Percentiles rank a stretch among this genome's conserved stretches.
Evolutionary conservation across 139 green algal genomes (phyloP).

Genomic region (Micractinium sp.): DNA sequence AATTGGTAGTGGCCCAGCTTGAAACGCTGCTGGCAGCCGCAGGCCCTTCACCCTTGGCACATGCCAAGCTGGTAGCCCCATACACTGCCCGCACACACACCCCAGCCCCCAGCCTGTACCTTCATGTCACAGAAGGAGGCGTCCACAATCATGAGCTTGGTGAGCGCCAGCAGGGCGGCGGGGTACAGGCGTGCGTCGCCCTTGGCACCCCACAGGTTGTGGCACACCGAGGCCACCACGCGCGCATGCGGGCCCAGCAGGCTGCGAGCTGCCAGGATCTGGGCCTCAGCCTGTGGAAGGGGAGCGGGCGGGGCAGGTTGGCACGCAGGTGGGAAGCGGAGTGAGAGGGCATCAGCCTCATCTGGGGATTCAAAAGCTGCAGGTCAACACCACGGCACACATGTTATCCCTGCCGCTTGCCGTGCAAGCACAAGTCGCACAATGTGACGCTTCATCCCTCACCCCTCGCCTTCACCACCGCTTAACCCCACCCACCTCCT

Average conservation of each 20-base stretch:
- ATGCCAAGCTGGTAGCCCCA: too few relatives aligned
- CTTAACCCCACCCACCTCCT: constrained; percentile 29
- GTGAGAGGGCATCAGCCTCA: neutral
- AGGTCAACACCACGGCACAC: neutral
- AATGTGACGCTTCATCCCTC: too few relatives aligned
- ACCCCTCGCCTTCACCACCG: neutral
- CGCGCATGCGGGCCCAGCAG: constrained; percentile 70
- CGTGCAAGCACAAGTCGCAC: neutral
- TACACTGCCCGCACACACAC: too few relatives aligned
- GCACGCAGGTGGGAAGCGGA: neutral
- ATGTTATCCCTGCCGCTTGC: too few relatives aligned
- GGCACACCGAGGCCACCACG: constrained; percentile 58
- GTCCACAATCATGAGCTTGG: constrained; percentile 93
- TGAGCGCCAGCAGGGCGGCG: constrained; percentile 84
- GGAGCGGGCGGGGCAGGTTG: neutral
- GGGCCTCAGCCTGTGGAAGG: constrained; percentile 50
- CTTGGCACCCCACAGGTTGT: constrained; percentile 44
- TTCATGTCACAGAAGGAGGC: constrained; percentile 66
- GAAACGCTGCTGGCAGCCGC: too few relatives aligned
- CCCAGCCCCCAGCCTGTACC: neutral
- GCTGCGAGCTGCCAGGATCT: constrained; percentile 64
- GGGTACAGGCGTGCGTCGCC: constrained; percentile 58
- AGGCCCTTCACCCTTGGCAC: too few relatives aligned
- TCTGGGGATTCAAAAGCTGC: neutral
- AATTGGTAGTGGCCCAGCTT: too few relatives aligned